Base-by-base conservation (phyloP, 495 filamentous ascomycete species). In the Emericellopsis terricola region DNA sequence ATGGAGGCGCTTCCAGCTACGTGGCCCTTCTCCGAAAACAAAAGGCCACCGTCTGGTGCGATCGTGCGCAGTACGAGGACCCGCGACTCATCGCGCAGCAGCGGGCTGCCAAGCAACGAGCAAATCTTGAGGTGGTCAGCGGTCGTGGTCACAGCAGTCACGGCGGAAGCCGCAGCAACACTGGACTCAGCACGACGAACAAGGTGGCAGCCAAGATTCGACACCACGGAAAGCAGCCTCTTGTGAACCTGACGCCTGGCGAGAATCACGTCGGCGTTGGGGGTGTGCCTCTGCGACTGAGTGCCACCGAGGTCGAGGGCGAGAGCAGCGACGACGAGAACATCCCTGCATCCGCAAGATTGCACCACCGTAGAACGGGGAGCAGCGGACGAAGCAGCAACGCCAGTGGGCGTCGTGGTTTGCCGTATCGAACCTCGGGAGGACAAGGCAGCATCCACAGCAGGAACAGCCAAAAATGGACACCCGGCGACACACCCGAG, bases 31-130 rank as follows among this genome's bases (percentile, higher is more conserved):
- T 99, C 61, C 71, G 89, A 31, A 82, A 82, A 44, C 89, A 99
- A 49, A 99, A 96, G 49, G 89, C 83, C 19, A 99, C 89, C 0
- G 89, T 99, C 6, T 99, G 89, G 89, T 94, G 87, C 55, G 91
- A 96, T 43, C 84, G 86, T 34, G 70, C 85, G 10, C 89, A 99
- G 46, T 71, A 78, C 33, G 84, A 96, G 55, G 91, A 99, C 55
- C 81, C 91, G 8, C 67, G 83, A 15, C 50, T 92, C 36, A 53
- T 77, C 4, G 83, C 81, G 16, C 71, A 80, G 44, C 81, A 91
- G 45, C 66, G 77, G 38, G 72, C 71, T 2, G 91, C 85, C 33
- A 93, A 87, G 58, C 68, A 76, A 55, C 60, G 83, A 32, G 91
- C 91, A 2, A 73, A 74, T 29, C 70, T 74, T 39, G 87, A 96